Base-by-base conservation (phyloP, 2,329 filamentous ascomycete species). In the Phaeosphaeriaceae sp. region DNA sequence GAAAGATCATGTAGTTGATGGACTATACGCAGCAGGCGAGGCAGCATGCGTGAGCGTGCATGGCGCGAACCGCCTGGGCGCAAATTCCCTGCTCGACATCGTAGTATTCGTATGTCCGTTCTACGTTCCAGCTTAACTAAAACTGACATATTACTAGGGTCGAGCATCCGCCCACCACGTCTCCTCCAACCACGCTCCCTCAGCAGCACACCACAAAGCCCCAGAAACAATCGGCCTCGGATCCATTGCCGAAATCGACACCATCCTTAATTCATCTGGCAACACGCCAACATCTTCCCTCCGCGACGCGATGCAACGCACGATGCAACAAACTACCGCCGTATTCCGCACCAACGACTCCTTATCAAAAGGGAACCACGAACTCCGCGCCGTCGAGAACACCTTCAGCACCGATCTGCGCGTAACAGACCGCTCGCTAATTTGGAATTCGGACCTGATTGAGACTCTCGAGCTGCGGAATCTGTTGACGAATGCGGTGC, bases 361-460 rank as follows among this genome's bases (percentile, higher is more conserved):
- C 1, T 67, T 82, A 0, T 56, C 66, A 6, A 57, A 57, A 1
- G 80, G 81, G 1, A 70, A 77, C 46, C 42, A 57, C 0, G 52
- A 66, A 3, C 71, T 82, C n/a, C 40, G 58, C n/a, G 31, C 65
- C 11, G 71, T 82, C 6, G 76, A 80, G 52, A 46, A 62, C 0
- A 65, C 70, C 5, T 83, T 82, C 54, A 64, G 62, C 15, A 68
- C 61, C 6, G 66, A 76, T 13, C 55, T 83, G 2, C 64, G 63
- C 0, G 65, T 83, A 2, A 77, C 71, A 2, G 82, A 84, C 57
- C 73, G 75, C 52, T 78, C 73, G 19, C 66, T 84, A 59, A 80
- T 84, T n/a, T 83, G 81, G 82, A 84, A 84, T 58, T 76, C 71
- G 1, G 81, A 84, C 57, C 65, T 84, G 2, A 71, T 83, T 1